These are phyloP conservation scores for Oryza officinalis DNA, from an alignment of 176 grass and related monocot species.

Conservation along the genomic window DNA sequence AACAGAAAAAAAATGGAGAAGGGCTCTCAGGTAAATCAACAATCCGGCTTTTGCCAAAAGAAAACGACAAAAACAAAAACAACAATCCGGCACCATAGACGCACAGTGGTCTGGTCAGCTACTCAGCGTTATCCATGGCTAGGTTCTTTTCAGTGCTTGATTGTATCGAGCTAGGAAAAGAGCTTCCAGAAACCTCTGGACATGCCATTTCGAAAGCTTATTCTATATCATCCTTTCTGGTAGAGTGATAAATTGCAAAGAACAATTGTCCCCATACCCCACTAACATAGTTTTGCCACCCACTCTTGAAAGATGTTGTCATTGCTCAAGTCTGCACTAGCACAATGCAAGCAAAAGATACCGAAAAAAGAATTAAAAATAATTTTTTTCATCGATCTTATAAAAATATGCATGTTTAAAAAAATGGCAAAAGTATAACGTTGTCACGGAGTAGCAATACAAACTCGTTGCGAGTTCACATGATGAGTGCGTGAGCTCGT, in stretches of 20 bases:
- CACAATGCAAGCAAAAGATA: no score
- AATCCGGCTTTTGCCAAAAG: no score
- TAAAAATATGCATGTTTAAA: no score
- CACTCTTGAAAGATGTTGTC: not conserved
- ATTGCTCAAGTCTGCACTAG: no score
- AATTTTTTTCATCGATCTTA: no score
- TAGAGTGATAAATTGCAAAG: not conserved
- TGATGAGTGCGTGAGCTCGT: no score
- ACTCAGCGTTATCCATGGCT: not conserved
- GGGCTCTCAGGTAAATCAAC: not conserved
- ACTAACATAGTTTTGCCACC: not conserved
- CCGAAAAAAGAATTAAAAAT: no score
- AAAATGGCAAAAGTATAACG: no score
- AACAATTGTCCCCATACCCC: not conserved
- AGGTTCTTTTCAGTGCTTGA: not conserved
- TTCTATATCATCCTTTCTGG: not conserved
- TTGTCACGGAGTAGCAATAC: no score
- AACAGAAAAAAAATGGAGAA: not conserved
- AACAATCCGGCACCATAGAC: not conserved
- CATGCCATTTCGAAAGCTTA: not conserved
- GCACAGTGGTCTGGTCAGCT: not conserved
- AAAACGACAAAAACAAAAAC: no score
- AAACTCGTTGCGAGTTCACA: no score
- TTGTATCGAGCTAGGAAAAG: not conserved
- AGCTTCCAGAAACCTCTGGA: not conserved